A percentile compares a stretch with the other conserved stretches of the same genome.
Conservation (phyloP, 2,329 filamentous ascomycete species). For the Aspergillus neotritici region DNA sequence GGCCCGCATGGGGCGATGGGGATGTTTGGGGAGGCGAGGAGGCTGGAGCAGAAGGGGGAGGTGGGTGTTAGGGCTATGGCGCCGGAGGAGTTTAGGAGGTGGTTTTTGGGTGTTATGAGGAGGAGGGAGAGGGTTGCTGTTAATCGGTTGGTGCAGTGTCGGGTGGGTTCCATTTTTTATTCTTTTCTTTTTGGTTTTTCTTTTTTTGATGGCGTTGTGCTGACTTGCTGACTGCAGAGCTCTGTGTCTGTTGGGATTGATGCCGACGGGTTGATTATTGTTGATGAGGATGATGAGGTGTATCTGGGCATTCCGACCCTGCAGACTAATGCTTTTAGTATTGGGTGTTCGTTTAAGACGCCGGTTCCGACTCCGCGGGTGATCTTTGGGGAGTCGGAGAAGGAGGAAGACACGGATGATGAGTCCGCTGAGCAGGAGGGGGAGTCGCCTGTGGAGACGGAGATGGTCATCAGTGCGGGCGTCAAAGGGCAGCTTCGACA, state of each 20-base stretch:
- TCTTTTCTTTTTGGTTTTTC: not conserved
- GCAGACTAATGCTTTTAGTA: constrained; percentile 20
- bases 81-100: constrained; percentile 36
- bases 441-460: constrained; percentile 4
- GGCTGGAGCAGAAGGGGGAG: constrained; percentile 20
- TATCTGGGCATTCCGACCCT: constrained; percentile 25
- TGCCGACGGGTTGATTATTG: constrained; percentile 29
- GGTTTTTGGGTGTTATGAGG: constrained; percentile 40
- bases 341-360: constrained; percentile 32
- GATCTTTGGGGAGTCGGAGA: constrained; percentile 14
- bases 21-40: constrained; percentile 23
- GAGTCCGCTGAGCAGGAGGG: constrained; percentile 15
- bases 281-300: constrained; percentile 24
- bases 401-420: constrained; percentile 12
- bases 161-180: constrained; percentile 23
- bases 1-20: constrained; percentile 29
- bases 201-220: not conserved
- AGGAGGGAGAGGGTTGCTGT: constrained; percentile 33
- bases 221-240: constrained; percentile 20
- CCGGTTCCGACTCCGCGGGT: constrained; percentile 27
- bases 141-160: constrained; percentile 32
- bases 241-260: constrained; percentile 31
- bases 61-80: constrained; percentile 36
- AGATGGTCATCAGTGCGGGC: constrained; percentile 29
- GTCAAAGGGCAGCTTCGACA: constrained; percentile 27